These are phyloP conservation scores for Lenzites betulinus DNA, from an alignment of 768 basidiomycete genomes.

Conservation along the genomic window DNA sequence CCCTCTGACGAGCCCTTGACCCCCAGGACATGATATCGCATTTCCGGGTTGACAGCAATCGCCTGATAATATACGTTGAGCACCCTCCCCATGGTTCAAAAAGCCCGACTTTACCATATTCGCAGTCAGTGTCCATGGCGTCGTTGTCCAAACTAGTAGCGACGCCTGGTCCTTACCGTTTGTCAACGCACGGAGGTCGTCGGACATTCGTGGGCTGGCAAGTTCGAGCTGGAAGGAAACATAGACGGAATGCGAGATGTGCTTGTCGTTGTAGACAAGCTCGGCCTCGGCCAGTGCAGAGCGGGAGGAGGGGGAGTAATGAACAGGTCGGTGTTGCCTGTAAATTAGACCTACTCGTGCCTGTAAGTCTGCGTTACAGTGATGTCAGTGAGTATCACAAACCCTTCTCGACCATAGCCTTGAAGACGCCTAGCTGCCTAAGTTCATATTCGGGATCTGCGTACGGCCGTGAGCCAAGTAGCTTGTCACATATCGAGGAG, in stretches of 20 bases:
- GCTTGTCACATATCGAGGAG: not conserved
- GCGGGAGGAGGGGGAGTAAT: conserved; percentile 93
- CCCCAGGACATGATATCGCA: conserved; percentile 45
- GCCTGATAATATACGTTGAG: conserved; percentile 51
- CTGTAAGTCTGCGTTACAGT: no score
- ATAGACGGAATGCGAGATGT: conserved; percentile 86
- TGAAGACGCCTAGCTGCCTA: conserved; percentile 82
- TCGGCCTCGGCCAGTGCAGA: conserved; percentile 97
- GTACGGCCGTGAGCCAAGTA: not conserved
- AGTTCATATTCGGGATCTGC: conserved; percentile 87
- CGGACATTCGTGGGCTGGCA: conserved; percentile 23
- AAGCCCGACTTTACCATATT: conserved; percentile 70
- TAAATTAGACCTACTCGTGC: conserved; percentile 70
- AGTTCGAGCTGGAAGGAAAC: conserved; percentile 71
- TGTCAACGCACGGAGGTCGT: conserved; percentile 36
- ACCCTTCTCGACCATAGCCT: conserved; percentile 88
- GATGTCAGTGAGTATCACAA: conserved; percentile 1
- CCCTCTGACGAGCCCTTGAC: conserved; percentile 18
- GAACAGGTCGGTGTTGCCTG: conserved; percentile 84
- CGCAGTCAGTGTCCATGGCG: conserved; percentile 94
- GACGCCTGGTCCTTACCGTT: conserved; percentile 40
- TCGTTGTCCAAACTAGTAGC: conserved; percentile 94
- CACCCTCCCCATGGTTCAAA: not conserved
- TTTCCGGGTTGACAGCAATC: conserved; percentile 80
- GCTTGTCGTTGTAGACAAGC: conserved; percentile 85